Evolutionary conservation across 495 filamentous ascomycete genomes (phyloP).

Genomic region (Poronia punctata): DNA sequence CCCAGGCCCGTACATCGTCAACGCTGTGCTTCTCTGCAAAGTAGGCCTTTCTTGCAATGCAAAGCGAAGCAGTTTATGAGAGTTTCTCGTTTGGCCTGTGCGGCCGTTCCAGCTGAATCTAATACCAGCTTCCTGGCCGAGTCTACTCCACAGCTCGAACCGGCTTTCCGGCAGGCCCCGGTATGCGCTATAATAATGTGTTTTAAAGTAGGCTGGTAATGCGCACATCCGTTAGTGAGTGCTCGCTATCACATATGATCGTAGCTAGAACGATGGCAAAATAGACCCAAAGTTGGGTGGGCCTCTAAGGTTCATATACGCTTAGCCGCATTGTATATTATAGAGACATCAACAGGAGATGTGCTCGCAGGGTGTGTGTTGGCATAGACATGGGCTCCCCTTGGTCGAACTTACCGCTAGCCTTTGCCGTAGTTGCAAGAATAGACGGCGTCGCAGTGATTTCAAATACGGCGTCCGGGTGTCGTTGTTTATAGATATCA

Average conservation of each 20-base stretch:
- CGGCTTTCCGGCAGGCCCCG: constrained; percentile 8
- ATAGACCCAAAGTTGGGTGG: too few relatives aligned
- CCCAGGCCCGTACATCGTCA: constrained; percentile 1
- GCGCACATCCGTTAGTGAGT: not conserved
- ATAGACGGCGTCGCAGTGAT: constrained; percentile 72
- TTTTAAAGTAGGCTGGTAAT: constrained; percentile 16
- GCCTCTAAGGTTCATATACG: too few relatives aligned
- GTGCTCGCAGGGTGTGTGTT: too few relatives aligned
- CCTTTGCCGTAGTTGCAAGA: constrained; percentile 53
- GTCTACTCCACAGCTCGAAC: constrained; percentile 27
- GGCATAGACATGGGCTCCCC: too few relatives aligned
- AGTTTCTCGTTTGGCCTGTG: constrained; percentile 67
- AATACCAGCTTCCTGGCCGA: constrained; percentile 56
- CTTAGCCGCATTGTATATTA: too few relatives aligned
- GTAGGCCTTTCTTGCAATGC: constrained; percentile 47
- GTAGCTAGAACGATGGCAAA: too few relatives aligned
- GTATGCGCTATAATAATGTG: constrained; percentile 10
- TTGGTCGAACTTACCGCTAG: constrained; percentile 12
- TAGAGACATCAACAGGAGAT: too few relatives aligned
- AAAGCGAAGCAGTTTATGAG: constrained; percentile 68
- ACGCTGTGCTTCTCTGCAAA: constrained; percentile 11
- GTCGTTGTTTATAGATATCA: constrained; percentile 42
- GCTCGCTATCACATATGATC: not conserved
- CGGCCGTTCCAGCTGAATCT: constrained; percentile 63
- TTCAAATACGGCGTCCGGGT: constrained; percentile 56